These are phyloP conservation scores for Echinosophora koreensis DNA, from an alignment of 306 rosid genomes.

Conservation along the genomic window DNA sequence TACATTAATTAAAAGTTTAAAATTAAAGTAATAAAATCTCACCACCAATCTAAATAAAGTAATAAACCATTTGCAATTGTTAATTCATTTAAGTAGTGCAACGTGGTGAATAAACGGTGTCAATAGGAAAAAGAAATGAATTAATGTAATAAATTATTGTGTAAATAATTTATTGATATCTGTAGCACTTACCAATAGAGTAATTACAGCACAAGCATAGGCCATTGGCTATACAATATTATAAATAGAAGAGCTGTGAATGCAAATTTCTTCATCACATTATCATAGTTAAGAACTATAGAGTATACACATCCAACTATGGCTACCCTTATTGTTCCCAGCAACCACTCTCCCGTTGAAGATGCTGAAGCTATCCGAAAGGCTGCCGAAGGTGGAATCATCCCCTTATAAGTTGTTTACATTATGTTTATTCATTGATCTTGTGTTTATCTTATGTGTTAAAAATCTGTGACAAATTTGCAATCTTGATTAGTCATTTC, in stretches of 20 bases:
- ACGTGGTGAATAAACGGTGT: neutral
- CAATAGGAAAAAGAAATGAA: neutral
- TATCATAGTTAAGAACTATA: constrained; percentile 15
- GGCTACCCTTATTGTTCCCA: constrained; percentile 69
- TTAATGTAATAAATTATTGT: neutral
- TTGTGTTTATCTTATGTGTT: too few relatives aligned
- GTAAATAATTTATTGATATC: constrained; percentile 8
- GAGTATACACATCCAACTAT: constrained; percentile 43
- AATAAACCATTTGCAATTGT: neutral
- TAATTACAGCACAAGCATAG: constrained; percentile 8
- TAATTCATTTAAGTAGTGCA: neutral
- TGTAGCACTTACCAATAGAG: constrained; percentile 3
- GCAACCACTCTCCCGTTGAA: constrained; percentile 51
- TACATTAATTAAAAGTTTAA: too few relatives aligned
- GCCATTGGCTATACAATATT: neutral
- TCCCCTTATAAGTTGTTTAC: neutral
- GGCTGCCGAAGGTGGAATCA: constrained; percentile 57
- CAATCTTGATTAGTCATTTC: neutral
- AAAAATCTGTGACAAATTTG: neutral
- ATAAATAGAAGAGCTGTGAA: constrained; percentile 41
- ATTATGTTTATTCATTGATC: constrained; percentile 4
- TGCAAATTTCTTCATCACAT: constrained; percentile 34
- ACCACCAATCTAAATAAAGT: neutral
- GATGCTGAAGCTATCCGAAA: constrained; percentile 75
- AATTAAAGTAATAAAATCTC: neutral